phyloP scores from a whole-genome alignment of 2,329 filamentous ascomycete genomes.

The Dissoconium aciculare region DNA sequence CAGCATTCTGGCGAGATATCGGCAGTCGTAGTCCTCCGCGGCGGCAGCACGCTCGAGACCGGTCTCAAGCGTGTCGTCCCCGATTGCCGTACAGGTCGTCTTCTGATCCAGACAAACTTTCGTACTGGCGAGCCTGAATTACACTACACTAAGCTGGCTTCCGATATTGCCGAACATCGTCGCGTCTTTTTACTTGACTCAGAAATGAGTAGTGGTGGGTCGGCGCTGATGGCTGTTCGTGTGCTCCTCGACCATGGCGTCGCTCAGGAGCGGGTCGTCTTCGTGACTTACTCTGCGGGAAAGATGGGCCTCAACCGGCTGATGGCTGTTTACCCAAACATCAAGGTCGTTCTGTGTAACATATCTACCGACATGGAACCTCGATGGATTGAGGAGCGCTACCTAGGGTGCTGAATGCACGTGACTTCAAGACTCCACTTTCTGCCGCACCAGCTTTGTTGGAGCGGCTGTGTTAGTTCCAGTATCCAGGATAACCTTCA shows the following conservation, averaged over 20 bases:
- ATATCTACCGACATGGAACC: constrained; percentile 70
- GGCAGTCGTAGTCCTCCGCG: constrained; percentile 76
- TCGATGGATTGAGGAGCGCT: constrained; percentile 78
- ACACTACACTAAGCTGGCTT: constrained; percentile 71
- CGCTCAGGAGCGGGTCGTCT: constrained; percentile 65
- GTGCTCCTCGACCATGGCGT: constrained; percentile 94
- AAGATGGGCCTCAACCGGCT: constrained; percentile 70
- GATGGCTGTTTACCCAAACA: constrained; percentile 73
- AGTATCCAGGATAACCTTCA: neutral
- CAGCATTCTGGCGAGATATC: constrained; percentile 56
- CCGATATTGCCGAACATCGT: constrained; percentile 57
- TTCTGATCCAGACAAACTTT: constrained; percentile 74
- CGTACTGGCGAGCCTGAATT: constrained; percentile 81
- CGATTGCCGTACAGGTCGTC: constrained; percentile 74
- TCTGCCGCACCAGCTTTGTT: too few species aligned
- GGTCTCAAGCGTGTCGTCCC: constrained; percentile 82
- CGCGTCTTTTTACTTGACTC: constrained; percentile 78
- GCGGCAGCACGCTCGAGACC: constrained; percentile 75
- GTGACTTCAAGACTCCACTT: too few species aligned
- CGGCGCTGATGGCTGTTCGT: constrained; percentile 81
- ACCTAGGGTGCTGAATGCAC: constrained; percentile 59
- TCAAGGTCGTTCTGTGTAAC: constrained; percentile 73
- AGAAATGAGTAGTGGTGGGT: constrained; percentile 85
- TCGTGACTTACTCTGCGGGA: constrained; percentile 85
- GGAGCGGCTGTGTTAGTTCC: neutral